Percentiles rank a stretch among this genome's conserved stretches.
These are phyloP conservation scores for Passiflora organensis DNA, from an alignment of 345 rosid genomes.

Conservation along the genomic window DNA sequence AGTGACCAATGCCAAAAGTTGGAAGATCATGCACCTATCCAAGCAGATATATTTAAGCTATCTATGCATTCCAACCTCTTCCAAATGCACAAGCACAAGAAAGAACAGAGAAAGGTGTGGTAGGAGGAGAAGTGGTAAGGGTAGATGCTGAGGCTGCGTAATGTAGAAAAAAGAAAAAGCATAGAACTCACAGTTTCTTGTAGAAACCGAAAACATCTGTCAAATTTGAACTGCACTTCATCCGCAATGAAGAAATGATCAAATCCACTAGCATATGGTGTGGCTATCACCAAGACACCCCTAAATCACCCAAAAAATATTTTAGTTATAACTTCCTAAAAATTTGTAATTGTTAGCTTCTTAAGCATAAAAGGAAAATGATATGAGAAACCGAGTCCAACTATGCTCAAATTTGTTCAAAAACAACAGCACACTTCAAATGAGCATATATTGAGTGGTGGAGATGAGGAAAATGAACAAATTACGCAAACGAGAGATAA, in stretches of 20 bases:
- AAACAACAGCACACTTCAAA: too few relatives aligned
- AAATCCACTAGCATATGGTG: conserved; percentile 96
- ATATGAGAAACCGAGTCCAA: too few relatives aligned
- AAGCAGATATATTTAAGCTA: conserved; percentile 8
- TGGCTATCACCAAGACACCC: conserved; percentile 90
- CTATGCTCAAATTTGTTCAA: too few relatives aligned
- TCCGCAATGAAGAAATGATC: conserved; percentile 94
- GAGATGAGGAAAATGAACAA: too few relatives aligned
- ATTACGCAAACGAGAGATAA: too few relatives aligned
- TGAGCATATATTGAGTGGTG: too few relatives aligned
- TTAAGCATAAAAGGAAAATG: neutral
- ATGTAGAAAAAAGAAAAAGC: neutral
- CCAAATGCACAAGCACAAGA: neutral
- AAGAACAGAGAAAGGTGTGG: too few relatives aligned
- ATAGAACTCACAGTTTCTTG: conserved; percentile 60
- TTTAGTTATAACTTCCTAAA: conserved; percentile 7
- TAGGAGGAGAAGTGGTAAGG: too few relatives aligned
- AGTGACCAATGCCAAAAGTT: conserved; percentile 88
- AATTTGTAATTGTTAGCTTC: neutral
- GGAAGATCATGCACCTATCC: conserved; percentile 85
- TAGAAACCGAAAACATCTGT: conserved; percentile 70
- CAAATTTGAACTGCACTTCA: conserved; percentile 92
- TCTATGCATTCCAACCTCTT: neutral
- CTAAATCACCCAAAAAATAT: conserved; percentile 36
- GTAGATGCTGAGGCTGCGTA: conserved; percentile 1